Percentiles rank a stretch among this genome's conserved stretches.
Evolutionary conservation across 1,284 basidiomycete species (phyloP).

Genomic region (Coriolopsis trogii): DNA sequence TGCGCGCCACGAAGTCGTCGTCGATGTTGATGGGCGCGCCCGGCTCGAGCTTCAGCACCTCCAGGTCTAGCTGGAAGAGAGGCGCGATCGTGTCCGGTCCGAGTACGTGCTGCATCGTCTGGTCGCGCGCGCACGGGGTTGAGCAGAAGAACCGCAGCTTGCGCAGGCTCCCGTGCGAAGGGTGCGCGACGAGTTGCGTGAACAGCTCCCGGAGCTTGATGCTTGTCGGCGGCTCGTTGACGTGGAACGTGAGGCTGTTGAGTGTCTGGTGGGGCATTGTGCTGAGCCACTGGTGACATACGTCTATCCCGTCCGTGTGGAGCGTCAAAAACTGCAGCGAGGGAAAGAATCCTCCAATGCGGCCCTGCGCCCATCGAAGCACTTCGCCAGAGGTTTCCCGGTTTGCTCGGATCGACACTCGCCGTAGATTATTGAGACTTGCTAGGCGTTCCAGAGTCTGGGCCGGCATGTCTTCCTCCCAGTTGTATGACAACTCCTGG

Average conservation of each 20-base stretch:
- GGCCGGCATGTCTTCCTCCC: slow-evolving; percentile 9
- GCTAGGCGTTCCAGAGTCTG: slow-evolving; percentile 8
- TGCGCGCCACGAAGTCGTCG: slow-evolving; percentile 16
- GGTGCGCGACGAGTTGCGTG: slow-evolving; percentile 7
- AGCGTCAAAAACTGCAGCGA: slow-evolving; percentile 9
- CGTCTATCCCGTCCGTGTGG: slow-evolving; percentile 3
- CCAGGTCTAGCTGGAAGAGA: slow-evolving; percentile 14
- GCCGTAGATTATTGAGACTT: slow-evolving; percentile 4
- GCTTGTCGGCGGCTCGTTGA: slow-evolving; percentile 8
- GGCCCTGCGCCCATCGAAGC: neutral
- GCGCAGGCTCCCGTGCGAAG: neutral
- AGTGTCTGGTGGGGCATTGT: slow-evolving; percentile 10
- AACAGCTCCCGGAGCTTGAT: slow-evolving; percentile 11
- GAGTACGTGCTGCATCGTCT: neutral
- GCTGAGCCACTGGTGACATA: slow-evolving; percentile 9
- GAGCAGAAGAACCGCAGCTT: slow-evolving; percentile 3
- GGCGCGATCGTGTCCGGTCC: slow-evolving; percentile 14
- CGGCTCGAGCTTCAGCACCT: slow-evolving; percentile 12
- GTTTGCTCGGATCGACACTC: slow-evolving; percentile 7
- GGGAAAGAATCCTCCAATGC: slow-evolving; percentile 12
- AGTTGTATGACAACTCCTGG: slow-evolving; percentile 3
- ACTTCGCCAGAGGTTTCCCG: slow-evolving; percentile 1
- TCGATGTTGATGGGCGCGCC: slow-evolving; percentile 16
- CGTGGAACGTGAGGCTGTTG: slow-evolving; percentile 2
- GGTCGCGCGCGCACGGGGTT: slow-evolving; percentile 1